These are phyloP conservation scores for Boletus sp. DNA, from an alignment of 768 basidiomycete genomes.

Conservation along the genomic window DNA sequence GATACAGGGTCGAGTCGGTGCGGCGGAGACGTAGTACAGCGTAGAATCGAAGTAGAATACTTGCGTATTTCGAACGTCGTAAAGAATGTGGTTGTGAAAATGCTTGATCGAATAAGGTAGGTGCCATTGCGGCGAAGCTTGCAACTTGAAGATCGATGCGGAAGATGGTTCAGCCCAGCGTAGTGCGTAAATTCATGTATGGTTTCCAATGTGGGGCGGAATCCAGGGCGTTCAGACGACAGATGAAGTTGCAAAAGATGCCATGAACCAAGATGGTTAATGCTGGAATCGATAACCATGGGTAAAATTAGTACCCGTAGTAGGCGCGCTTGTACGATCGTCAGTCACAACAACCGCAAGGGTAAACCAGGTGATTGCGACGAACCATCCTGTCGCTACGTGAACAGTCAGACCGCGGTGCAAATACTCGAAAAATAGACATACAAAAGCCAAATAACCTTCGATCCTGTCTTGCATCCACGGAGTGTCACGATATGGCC, in stretches of 20 bases:
- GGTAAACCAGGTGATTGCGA: not conserved
- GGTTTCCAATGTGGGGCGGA: slow-evolving; percentile 22
- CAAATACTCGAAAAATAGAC: slow-evolving; percentile 12
- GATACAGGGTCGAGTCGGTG: slow-evolving; percentile 18
- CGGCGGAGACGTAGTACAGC: slow-evolving; percentile 13
- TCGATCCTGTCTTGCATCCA: slow-evolving; percentile 87
- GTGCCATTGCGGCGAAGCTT: slow-evolving; percentile 15
- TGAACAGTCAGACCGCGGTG: slow-evolving; percentile 1
- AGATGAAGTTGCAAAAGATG: slow-evolving; percentile 25
- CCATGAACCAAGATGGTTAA: slow-evolving; percentile 28
- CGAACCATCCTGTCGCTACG: slow-evolving; percentile 56
- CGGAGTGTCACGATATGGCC: slow-evolving; percentile 88
- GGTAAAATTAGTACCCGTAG: slow-evolving; percentile 48
- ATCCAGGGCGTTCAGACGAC: slow-evolving; percentile 14
- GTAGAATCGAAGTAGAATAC: slow-evolving; percentile 22
- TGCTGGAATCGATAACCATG: slow-evolving; percentile 11
- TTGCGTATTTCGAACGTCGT: slow-evolving; percentile 25
- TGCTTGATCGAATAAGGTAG: slow-evolving; percentile 25
- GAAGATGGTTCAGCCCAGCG: slow-evolving; percentile 25
- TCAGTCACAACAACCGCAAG: slow-evolving; percentile 13
- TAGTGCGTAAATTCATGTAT: slow-evolving; percentile 22
- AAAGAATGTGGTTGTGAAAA: slow-evolving; percentile 22
- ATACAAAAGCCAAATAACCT: slow-evolving; percentile 87
- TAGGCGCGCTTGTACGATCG: slow-evolving; percentile 49
- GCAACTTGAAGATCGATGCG: slow-evolving; percentile 26